A percentile compares a stretch with the other conserved stretches of the same genome.
Conservation (phyloP, 768 basidiomycete species). For the Tricholoma furcatifolium region DNA sequence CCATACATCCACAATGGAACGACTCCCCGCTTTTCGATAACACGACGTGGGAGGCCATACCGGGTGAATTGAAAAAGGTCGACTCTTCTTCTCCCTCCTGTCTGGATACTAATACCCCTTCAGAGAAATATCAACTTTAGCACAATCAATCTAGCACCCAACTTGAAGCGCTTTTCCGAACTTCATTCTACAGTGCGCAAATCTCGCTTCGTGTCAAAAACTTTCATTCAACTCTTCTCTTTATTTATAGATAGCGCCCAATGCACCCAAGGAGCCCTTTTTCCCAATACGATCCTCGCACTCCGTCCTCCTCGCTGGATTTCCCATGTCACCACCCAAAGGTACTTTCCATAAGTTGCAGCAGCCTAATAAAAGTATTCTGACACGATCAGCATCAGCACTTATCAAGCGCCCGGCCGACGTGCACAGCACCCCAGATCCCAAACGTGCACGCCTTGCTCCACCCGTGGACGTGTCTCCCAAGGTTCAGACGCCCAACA, state of each 20-base stretch:
- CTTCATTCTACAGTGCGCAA: constrained; percentile 47
- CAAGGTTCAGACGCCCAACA: constrained; percentile 19
- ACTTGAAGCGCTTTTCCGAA: constrained; percentile 48
- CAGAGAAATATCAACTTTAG: constrained; percentile 63
- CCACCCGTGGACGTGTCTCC: constrained; percentile 22
- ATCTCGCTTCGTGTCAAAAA: not conserved
- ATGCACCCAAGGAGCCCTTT: constrained; percentile 47
- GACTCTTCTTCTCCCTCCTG: not conserved
- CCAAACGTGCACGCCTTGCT: constrained; percentile 41
- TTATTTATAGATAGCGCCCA: constrained; percentile 31
- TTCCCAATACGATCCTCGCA: constrained; percentile 50
- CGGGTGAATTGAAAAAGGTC: constrained; percentile 63
- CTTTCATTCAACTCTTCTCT: not conserved
- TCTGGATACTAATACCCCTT: not conserved
- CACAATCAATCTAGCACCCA: constrained; percentile 42
- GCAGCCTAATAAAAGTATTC: no score
- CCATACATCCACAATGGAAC: constrained; percentile 58
- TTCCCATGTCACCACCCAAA: constrained; percentile 37
- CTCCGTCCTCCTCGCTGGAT: constrained; percentile 46
- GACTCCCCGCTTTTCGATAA: constrained; percentile 42
- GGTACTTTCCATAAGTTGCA: constrained; percentile 10
- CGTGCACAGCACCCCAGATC: constrained; percentile 33
- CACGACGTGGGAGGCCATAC: constrained; percentile 60
- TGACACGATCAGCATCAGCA: not conserved
- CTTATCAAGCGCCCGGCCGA: constrained; percentile 45